Evolutionary conservation across 352 stramenopile genomes (phyloP), one percentile per base, ranked within the genome.

Genomic region (Globisporangium ultimum): DNA sequence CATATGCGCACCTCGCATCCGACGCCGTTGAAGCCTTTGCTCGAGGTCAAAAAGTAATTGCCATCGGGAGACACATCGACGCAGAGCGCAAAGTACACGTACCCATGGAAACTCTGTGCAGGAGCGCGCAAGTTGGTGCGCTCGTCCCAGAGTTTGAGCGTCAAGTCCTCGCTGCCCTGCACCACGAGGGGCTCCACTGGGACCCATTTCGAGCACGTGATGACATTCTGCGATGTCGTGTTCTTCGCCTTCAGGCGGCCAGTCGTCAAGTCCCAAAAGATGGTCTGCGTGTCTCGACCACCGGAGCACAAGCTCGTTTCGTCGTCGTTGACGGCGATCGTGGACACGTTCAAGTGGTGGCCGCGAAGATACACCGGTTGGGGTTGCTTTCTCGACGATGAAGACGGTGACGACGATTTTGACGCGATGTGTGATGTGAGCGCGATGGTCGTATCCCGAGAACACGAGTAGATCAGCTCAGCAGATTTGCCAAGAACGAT

Each of bases 121-220:
- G 81, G 81, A 9, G 75, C 51, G 2, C 80, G 73, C 28, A 91
- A 62, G 5, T 66, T 58, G 7, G 69, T 76, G 41, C 83, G 73
- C 9, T 71, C 76, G 51, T 95, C 87, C 87, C 87, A 95, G 15
- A 94, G 22, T 51, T 91, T 91, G 32, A 94, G 61, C 43, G 71
- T 89, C 58, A 92, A 52, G 55, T 96, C 87, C 63, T 96, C 84
- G 56, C 84, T 92, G 28, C 83, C 85, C 38, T 96, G 84, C 0
- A 73, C 80, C 3, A 94, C 71, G 1, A 93, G 55, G 3, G 69
- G 55, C 49, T 91, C 80, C 0, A 53, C 18, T 11, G 84, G 78
- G n/a, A 93, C 40, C 84, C 82, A 94, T 50, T 84, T 88, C 18
- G 80, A 85, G 67, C 84, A 95, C 47, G 87, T 96, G 49, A 96